Evolutionary conservation across 2,329 filamentous ascomycete genomes (phyloP), one percentile per base, ranked within the genome.

Genomic region (Botryosphaeria agaves): DNA sequence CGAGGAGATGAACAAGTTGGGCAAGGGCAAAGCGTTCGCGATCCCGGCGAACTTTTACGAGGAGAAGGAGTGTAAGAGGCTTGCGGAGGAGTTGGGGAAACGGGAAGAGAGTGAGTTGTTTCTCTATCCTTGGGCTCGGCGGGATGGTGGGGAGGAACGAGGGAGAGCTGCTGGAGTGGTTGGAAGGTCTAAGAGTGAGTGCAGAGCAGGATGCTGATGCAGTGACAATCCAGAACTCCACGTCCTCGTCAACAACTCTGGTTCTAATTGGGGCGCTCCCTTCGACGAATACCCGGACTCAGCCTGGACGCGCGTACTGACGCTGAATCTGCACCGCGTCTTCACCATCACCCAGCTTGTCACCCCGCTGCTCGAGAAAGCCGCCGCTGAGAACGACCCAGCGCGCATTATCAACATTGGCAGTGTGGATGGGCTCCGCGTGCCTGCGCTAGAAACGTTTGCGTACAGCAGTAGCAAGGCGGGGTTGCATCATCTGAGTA

Each of bases 211-310:
- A 31, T 26, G 16, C n/a, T 18, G 12, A 28, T 31, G n/a, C 5
- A 27, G n/a, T 26, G 18, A 12, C 9, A 5, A 4, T 6, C 7
- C 55, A 44, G 55, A 59, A 37, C 59, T 78, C 14, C 61, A 78
- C 43, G 57, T 77, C 26, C 61, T 77, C 7, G 60, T 77, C 39
- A 76, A 77, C 57, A 78, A 78, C 55, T 65, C 60, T 27, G 73
- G 73, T 38, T 68, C 65, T 21, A 67, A 70, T 36, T 77, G 72
- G 73, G 72, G 71, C 43, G 70, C 62, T 25, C 48, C 60, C 12
- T 64, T 71, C 43, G 69, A 71, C 34, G 52, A 53, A 6, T 75
- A 73, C 47, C 72, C 72, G 2, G 40, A 46, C 12, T 34, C 39
- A 0, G 46, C 48, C 11, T 76, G 67, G 69, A 61, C 57, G 17